Evolutionary conservation across 768 basidiomycete species (phyloP).

Genomic region (Coprinopsis marcescibilis): DNA sequence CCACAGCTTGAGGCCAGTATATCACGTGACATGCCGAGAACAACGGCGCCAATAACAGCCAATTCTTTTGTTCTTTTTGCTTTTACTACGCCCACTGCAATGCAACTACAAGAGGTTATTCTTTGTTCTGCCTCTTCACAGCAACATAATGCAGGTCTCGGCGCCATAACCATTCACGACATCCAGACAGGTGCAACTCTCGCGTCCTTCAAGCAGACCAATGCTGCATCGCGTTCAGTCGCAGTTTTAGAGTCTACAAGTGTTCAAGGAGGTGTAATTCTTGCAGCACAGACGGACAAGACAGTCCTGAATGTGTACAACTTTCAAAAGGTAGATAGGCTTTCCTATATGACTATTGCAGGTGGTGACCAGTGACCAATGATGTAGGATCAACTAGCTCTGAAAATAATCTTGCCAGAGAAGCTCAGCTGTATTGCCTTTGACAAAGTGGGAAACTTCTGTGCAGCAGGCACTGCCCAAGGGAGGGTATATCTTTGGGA

Average conservation of each 20-base stretch:
- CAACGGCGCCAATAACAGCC: neutral
- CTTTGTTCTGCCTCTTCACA: slow-evolving; percentile 57
- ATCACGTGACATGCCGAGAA: neutral
- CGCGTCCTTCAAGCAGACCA: slow-evolving; percentile 87
- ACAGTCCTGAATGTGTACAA: slow-evolving; percentile 85
- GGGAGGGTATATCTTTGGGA: slow-evolving; percentile 97
- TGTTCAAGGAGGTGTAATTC: slow-evolving; percentile 77
- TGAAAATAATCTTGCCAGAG: slow-evolving; percentile 87
- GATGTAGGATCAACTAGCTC: slow-evolving; percentile 78
- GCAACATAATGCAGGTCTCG: slow-evolving; percentile 41
- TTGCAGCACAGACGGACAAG: slow-evolving; percentile 85
- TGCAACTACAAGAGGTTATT: slow-evolving; percentile 66
- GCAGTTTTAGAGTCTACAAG: slow-evolving; percentile 60
- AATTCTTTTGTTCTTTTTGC: neutral
- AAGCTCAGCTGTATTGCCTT: slow-evolving; percentile 76
- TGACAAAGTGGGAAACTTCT: slow-evolving; percentile 67
- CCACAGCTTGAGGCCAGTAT: no score
- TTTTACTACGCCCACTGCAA: slow-evolving; percentile 16
- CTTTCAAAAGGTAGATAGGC: slow-evolving; percentile 76
- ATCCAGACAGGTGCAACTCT: slow-evolving; percentile 69
- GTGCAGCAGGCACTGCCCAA: slow-evolving; percentile 82
- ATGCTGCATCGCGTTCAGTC: slow-evolving; percentile 57
- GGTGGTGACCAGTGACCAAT: slow-evolving; percentile 10
- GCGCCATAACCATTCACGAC: slow-evolving; percentile 74
- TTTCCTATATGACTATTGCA: neutral